phyloP scores from a whole-genome alignment of 1,139 yeast genomes.

The Candida sojae region DNA sequence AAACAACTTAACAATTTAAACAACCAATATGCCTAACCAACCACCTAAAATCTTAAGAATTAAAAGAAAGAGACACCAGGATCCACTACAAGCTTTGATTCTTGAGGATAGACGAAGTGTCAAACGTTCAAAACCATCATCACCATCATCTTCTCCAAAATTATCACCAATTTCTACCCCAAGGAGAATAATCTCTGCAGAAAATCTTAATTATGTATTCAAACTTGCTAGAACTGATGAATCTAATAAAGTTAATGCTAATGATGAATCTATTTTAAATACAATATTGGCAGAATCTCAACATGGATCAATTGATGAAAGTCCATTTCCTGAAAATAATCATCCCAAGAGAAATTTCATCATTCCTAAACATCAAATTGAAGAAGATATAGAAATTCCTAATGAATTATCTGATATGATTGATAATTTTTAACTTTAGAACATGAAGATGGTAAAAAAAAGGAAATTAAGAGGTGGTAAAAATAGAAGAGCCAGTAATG shows the following conservation, averaged over 20 bases:
- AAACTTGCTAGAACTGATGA: conserved; percentile 67
- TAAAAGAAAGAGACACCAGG: conserved; percentile 83
- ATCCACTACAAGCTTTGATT: conserved; percentile 78
- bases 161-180: conserved; percentile 21
- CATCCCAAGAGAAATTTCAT: conserved; percentile 29
- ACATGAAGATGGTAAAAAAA: neutral
- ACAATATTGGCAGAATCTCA: conserved; percentile 15
- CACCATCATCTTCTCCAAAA: conserved; percentile 28
- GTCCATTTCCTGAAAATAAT: conserved; percentile 3
- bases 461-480: conserved; percentile 10
- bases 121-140: conserved; percentile 47
- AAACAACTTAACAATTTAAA: neutral
- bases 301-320: conserved; percentile 3
- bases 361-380: conserved; percentile 34
- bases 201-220: conserved; percentile 41
- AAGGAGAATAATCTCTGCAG: conserved; percentile 10
- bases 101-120: conserved; percentile 38
- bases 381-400: conserved; percentile 49
- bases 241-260: conserved; percentile 16
- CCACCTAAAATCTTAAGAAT: conserved; percentile 71
- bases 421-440: conserved; percentile 45
- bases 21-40: conserved; percentile 9
- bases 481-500: conserved; percentile 14
- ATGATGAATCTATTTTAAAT: conserved; percentile 22
- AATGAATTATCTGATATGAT: conserved; percentile 72